Percentiles rank a stretch among this genome's conserved stretches.
These are phyloP conservation scores for Pinus taeda DNA, from an alignment of 75 land plant species.

Conservation along the genomic window DNA sequence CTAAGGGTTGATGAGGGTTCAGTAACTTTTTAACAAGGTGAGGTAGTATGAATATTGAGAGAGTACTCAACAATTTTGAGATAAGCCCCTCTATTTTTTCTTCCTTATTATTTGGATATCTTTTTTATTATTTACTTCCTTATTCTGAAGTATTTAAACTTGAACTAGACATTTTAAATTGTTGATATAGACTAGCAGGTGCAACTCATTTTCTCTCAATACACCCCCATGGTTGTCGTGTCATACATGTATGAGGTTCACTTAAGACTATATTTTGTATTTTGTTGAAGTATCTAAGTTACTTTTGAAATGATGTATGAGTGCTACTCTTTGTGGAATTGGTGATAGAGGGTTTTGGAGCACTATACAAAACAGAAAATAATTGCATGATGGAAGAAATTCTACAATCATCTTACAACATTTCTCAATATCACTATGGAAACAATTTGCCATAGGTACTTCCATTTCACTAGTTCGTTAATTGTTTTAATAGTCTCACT, in stretches of 20 bases:
- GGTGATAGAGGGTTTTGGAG: constrained; percentile 83
- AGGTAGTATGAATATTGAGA: no score
- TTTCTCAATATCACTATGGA: constrained; percentile 97
- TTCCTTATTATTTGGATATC: no score
- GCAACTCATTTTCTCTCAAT: constrained; percentile 73
- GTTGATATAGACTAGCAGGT: constrained; percentile 88
- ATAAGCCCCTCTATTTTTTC: no score
- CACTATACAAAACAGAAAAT: constrained; percentile 79
- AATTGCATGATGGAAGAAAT: constrained; percentile 89
- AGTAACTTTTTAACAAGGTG: no score
- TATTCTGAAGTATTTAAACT: not conserved
- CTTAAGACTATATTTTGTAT: not conserved
- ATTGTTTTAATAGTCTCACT: not conserved
- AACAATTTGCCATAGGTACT: constrained; percentile 94
- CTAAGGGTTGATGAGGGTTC: no score
- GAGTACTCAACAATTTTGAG: no score
- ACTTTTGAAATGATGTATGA: not conserved
- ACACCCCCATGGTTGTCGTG: constrained; percentile 99
- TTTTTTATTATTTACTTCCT: not conserved
- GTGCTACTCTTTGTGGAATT: not conserved
- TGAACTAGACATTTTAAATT: constrained; percentile 81
- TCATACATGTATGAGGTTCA: constrained; percentile 72
- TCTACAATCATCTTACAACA: constrained; percentile 64
- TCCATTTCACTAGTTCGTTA: not conserved
- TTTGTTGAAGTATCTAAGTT: not conserved